Evolutionary conservation across 441 rosid species (phyloP).

Genomic region (Breynia disticha): DNA sequence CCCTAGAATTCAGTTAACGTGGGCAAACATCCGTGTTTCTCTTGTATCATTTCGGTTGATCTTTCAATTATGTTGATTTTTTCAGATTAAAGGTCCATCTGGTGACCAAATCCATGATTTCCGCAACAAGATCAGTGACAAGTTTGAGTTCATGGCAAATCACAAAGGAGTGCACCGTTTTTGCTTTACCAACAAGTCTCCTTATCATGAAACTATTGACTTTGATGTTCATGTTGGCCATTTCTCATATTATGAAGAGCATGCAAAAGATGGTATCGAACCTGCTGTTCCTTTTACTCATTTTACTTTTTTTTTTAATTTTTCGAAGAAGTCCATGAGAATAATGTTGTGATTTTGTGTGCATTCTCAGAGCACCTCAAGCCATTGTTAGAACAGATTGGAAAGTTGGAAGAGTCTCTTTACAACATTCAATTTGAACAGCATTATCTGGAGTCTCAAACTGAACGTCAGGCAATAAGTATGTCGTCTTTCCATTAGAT

Average conservation of each 20-base stretch:
- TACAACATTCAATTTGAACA: slow-evolving; percentile 66
- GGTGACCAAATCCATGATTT: slow-evolving; percentile 54
- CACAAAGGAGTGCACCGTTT: slow-evolving; percentile 58
- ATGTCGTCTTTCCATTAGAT: slow-evolving; percentile 1
- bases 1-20: too few species aligned
- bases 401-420: slow-evolving; percentile 60
- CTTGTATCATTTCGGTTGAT: slow-evolving; percentile 3
- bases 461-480: slow-evolving; percentile 70
- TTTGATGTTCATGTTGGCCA: slow-evolving; percentile 59
- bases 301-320: not conserved
- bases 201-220: slow-evolving; percentile 61
- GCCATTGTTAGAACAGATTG: slow-evolving; percentile 52
- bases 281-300: not conserved
- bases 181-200: slow-evolving; percentile 65
- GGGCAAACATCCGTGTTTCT: too few species aligned
- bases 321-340: not conserved
- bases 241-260: slow-evolving; percentile 50
- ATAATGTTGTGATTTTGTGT: slow-evolving; percentile 1
- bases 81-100: slow-evolving; percentile 54
- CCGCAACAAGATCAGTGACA: slow-evolving; percentile 55
- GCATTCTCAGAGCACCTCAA: slow-evolving; percentile 49
- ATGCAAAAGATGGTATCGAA: slow-evolving; percentile 54
- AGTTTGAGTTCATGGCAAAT: slow-evolving; percentile 47
- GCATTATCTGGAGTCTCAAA: slow-evolving; percentile 75
- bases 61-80: slow-evolving; percentile 14